Base-by-base conservation (phyloP, 2,329 filamentous ascomycete species). In the Bipolaris gigantea region DNA sequence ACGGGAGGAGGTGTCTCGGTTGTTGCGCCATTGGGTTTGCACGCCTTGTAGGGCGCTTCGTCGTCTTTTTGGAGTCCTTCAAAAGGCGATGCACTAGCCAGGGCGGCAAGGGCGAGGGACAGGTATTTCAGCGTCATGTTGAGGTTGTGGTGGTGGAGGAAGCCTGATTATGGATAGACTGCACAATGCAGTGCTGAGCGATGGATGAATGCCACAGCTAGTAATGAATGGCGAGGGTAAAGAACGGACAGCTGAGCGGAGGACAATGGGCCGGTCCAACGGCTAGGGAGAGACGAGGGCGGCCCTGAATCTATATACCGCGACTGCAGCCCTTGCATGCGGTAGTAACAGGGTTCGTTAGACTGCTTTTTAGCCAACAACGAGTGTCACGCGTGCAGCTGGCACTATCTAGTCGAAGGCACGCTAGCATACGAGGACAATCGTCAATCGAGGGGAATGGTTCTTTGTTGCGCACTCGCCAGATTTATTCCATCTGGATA, bases 1-100 rank as follows among this genome's bases (percentile, higher is more conserved):
- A 76, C 52, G 3, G 62, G 49, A 6, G 74, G 74, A 16, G 71
- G 64, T 9, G 57, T 62, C 8, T 59, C 59, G 25, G 65, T 56
- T 15, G 68, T 69, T 30, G 74, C 72, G 49, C 72, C 73, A 30
- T 68, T 55, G 4, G 74, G 74, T 44, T 63, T 66, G 64, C 74
- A 76, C 35, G 67, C 62, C 48, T 66, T 64, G 63, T 73, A 76
- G 30, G 55, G 56, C 18, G 67, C 65, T 35, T 66, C 65, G 58
- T 66, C 72, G 21, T 50, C 53, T 23, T 61, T 59, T 42, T 67
- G 54, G 16, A 64, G 49, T 18, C 55, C 53, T 13, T 69, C 55
- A 48, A 64, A 54, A 10, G 63, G 59, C 18, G 60, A 66, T 23
- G 67, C 66, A 30, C 55, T 51, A 40, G 60, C 62, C 36, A 62